Evolutionary conservation across 257 asterid species (phyloP).

Genomic region (Petunia secreta): DNA sequence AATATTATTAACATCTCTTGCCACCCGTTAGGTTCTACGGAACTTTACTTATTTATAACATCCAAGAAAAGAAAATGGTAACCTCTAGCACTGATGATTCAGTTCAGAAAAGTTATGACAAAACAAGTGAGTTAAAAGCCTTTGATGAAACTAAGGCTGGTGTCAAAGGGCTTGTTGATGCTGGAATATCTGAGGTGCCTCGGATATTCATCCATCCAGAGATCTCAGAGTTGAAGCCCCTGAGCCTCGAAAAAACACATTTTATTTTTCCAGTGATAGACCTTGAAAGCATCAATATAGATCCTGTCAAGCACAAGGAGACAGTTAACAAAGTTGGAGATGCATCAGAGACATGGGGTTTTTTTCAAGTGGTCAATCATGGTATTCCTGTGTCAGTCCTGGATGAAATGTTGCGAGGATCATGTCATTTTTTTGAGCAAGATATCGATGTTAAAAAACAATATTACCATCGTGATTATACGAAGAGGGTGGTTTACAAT

Average conservation of each 20-base stretch:
- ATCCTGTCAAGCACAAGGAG: slow-evolving; percentile 32
- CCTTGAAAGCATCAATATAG: slow-evolving; percentile 38
- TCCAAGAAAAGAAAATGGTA: slow-evolving; percentile 27
- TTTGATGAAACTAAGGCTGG: slow-evolving; percentile 69
- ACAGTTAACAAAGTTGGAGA: slow-evolving; percentile 41
- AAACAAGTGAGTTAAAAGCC: slow-evolving; percentile 46
- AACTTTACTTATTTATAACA: background rate
- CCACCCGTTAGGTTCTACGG: background rate
- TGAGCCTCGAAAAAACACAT: background rate
- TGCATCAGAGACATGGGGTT: slow-evolving; percentile 59
- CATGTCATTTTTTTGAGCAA: slow-evolving; percentile 56
- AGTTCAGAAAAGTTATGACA: slow-evolving; percentile 40
- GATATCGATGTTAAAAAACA: slow-evolving; percentile 52
- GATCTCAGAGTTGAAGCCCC: background rate
- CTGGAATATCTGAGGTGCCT: slow-evolving; percentile 48
- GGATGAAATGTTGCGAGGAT: slow-evolving; percentile 64
- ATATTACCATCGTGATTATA: slow-evolving; percentile 57
- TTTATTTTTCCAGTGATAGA: slow-evolving; percentile 61
- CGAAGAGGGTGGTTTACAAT: slow-evolving; percentile 50
- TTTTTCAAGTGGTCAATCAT: slow-evolving; percentile 70
- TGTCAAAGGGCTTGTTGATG: slow-evolving; percentile 69
- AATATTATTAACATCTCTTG: background rate
- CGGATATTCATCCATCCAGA: slow-evolving; percentile 48
- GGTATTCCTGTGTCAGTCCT: slow-evolving; percentile 52
- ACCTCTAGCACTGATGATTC: background rate